phyloP scores from a whole-genome alignment of 257 asterid species.

The Solanum dulcamara region DNA sequence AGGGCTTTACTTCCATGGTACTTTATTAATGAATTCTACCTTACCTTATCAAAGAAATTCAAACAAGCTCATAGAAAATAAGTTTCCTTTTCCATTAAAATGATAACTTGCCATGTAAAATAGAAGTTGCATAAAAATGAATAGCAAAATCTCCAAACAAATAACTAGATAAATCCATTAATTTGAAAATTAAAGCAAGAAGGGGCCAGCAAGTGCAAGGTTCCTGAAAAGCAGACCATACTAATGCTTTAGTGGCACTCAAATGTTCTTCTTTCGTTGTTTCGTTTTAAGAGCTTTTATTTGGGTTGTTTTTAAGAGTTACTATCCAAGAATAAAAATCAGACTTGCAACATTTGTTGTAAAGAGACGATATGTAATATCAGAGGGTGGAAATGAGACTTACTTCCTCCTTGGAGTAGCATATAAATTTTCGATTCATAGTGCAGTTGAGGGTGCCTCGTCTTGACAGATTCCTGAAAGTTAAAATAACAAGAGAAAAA shows the following conservation, averaged over 20 bases:
- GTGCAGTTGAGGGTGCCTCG: slow-evolving; percentile 83
- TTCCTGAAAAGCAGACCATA: neutral
- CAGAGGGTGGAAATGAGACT: slow-evolving; percentile 14
- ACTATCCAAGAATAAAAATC: neutral
- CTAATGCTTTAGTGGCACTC: neutral
- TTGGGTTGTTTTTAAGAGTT: neutral
- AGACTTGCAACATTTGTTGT: neutral
- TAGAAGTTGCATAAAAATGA: neutral
- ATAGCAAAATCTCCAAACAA: neutral
- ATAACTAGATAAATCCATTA: neutral
- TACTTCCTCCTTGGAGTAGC: slow-evolving; percentile 96
- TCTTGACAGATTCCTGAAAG: slow-evolving; percentile 66
- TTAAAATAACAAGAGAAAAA: neutral
- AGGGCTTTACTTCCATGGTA: neutral
- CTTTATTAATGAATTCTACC: neutral
- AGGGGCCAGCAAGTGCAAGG: neutral
- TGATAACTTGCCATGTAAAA: neutral
- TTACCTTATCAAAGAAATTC: neutral
- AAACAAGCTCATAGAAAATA: neutral
- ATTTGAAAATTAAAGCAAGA: neutral
- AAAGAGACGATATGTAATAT: neutral
- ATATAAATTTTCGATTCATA: slow-evolving; percentile 79
- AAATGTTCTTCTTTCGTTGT: neutral
- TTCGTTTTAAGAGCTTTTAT: neutral
- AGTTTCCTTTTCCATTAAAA: neutral